A percentile compares a stretch with the other conserved stretches of the same genome.
These are phyloP conservation scores for Nidularia sp. DNA, from an alignment of 768 basidiomycete species.

Conservation along the genomic window DNA sequence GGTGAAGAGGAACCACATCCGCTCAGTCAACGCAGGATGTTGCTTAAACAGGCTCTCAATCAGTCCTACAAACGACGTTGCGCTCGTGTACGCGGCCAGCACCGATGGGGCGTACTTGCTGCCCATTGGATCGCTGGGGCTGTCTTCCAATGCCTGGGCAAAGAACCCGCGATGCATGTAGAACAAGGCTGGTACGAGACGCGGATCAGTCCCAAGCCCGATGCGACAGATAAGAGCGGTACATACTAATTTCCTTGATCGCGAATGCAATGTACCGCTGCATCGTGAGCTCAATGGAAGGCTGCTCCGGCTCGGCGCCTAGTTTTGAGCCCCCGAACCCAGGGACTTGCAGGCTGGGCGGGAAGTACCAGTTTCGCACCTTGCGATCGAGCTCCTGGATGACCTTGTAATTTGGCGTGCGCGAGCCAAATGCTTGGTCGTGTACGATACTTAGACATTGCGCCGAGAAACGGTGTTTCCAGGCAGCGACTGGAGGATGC, in stretches of 20 bases:
- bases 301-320: conserved; percentile 34
- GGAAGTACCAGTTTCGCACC: conserved; percentile 59
- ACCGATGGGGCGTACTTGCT: conserved; percentile 69
- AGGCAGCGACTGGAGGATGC: conserved; percentile 44
- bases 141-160: conserved; percentile 63
- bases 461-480: conserved; percentile 66
- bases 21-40: conserved; percentile 60
- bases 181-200: conserved; percentile 44
- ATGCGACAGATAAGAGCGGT: background rate
- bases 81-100: conserved; percentile 65
- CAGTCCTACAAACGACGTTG: conserved; percentile 64
- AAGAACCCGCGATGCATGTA: conserved; percentile 78
- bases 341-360: conserved; percentile 59
- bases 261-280: conserved; percentile 65
- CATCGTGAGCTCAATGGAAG: conserved; percentile 57
- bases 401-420: conserved; percentile 53
- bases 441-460: conserved; percentile 62
- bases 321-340: conserved; percentile 53
- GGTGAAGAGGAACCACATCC: conserved; percentile 71
- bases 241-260: conserved; percentile 65
- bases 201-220: background rate
- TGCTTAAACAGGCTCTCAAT: conserved; percentile 63
- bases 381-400: conserved; percentile 66
- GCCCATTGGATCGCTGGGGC: conserved; percentile 58
- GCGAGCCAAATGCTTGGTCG: conserved; percentile 65